Base-by-base conservation (phyloP, 345 rosid genomes). In the Laguncularia racemosa region DNA sequence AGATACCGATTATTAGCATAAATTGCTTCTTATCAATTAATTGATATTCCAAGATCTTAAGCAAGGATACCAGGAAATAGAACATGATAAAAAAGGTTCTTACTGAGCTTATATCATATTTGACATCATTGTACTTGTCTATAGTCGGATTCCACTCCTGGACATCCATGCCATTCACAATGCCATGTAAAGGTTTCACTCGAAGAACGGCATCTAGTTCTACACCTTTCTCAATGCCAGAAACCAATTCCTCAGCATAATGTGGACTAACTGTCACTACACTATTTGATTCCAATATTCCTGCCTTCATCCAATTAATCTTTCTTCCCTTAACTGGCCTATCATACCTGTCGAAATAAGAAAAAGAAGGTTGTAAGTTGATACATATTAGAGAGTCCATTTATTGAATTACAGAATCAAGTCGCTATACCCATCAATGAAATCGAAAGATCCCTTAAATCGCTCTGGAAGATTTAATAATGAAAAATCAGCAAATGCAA, bases 241-340 rank as follows among this genome's bases (percentile, higher is more conserved):
- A 92, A 62, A 89, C 50, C 55, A 92, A 84, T 75, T 92, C 99
- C 72, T 74, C 67, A 16, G 99, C 96, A 28, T 89, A 89, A 73
- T 76, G 59, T 12, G 97, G 96, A 72, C 96, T 92, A 62, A 92
- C 99, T 49, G 97, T 92, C 65, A 89, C 13, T 52, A 82, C 85
- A 69, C 83, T 74, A 67, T 83, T 59, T 1, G 97, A 64, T 84
- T 93, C 96, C 23, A 86, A 66, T 62, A 93, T 78, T 48, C 78
- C 99, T 71, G 91, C 96, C 62, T 93, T 89, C 97, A 93, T 78
- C 99, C 99, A 93, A 61, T 93, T 93, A 66, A 89, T 85, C 67
- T 93, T 93, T 73, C 95, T 78, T 64, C 99, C 99, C 73, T 81
- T 81, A 21, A 62, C 76, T 0, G 99, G 97, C 73, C 83, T 78